Conservation (phyloP, 164 flowering plant species). For the Amborella trichopoda region DNA sequence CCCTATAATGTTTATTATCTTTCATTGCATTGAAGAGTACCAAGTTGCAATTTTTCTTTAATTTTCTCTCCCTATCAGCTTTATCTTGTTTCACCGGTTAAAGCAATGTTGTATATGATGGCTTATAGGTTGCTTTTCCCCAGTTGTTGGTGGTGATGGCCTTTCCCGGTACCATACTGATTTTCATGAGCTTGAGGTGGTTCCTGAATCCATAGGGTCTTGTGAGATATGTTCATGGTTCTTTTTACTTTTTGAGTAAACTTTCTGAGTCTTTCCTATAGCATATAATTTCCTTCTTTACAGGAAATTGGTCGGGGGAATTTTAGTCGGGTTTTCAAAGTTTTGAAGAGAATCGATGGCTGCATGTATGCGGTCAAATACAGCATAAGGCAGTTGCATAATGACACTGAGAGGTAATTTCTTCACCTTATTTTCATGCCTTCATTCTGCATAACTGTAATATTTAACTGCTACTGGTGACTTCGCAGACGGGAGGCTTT, state of each 20-base stretch:
- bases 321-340: constrained; percentile 82
- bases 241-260: too few relatives aligned
- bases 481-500: constrained; percentile 69
- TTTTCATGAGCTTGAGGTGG: constrained; percentile 86
- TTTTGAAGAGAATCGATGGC: constrained; percentile 87
- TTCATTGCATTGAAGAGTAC: too few relatives aligned
- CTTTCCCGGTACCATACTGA: constrained; percentile 82
- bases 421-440: neutral
- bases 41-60: too few relatives aligned
- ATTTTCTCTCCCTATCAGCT: too few relatives aligned
- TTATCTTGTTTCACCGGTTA: too few relatives aligned
- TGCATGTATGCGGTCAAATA: constrained; percentile 94
- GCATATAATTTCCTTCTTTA: constrained; percentile 7
- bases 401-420: constrained; percentile 69
- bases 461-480: constrained; percentile 8
- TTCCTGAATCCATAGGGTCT: neutral
- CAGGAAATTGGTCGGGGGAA: constrained; percentile 90
- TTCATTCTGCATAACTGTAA: neutral
- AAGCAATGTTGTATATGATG: too few relatives aligned
- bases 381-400: constrained; percentile 50
- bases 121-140: constrained; percentile 41
- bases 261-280: too few relatives aligned
- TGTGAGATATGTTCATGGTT: neutral
- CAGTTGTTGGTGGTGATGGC: constrained; percentile 53
- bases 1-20: too few relatives aligned